Conservation (phyloP, 768 basidiomycete species). For the Russula olivacea region DNA sequence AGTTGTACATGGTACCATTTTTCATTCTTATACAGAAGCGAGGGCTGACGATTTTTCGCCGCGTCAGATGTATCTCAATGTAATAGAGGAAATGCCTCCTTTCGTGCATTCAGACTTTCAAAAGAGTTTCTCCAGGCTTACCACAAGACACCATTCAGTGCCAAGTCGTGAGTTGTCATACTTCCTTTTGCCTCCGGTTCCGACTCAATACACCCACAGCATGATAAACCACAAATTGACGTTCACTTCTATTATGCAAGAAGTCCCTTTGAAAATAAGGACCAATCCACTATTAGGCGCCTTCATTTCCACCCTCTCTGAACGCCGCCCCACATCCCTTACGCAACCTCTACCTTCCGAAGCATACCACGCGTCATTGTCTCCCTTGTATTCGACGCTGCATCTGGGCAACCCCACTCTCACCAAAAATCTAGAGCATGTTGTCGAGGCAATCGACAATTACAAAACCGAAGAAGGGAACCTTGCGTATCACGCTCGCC, state of each 20-base stretch:
- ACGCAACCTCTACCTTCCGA: slow-evolving; percentile 36
- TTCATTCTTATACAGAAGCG: background rate
- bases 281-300: slow-evolving; percentile 74
- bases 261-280: slow-evolving; percentile 79
- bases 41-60: background rate
- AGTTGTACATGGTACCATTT: slow-evolving; percentile 65
- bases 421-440: slow-evolving; percentile 73
- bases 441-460: slow-evolving; percentile 77
- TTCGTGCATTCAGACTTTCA: slow-evolving; percentile 85
- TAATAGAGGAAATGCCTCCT: slow-evolving; percentile 75
- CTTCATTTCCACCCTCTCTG: slow-evolving; percentile 62
- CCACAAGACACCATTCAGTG: slow-evolving; percentile 79
- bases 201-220: slow-evolving; percentile 36
- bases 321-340: slow-evolving; percentile 39
- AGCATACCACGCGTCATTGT: slow-evolving; percentile 34
- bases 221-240: slow-evolving; percentile 75
- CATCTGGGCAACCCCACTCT: slow-evolving; percentile 65
- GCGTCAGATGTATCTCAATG: slow-evolving; percentile 67
- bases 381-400: slow-evolving; percentile 60
- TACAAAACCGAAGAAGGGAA: slow-evolving; percentile 92
- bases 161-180: slow-evolving; percentile 55
- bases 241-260: slow-evolving; percentile 79
- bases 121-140: slow-evolving; percentile 74
- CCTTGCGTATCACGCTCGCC: slow-evolving; percentile 79
- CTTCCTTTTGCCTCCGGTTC: background rate